Base-by-base conservation (phyloP, 2,329 filamentous ascomycete genomes). In the Fusarium multiceps region DNA sequence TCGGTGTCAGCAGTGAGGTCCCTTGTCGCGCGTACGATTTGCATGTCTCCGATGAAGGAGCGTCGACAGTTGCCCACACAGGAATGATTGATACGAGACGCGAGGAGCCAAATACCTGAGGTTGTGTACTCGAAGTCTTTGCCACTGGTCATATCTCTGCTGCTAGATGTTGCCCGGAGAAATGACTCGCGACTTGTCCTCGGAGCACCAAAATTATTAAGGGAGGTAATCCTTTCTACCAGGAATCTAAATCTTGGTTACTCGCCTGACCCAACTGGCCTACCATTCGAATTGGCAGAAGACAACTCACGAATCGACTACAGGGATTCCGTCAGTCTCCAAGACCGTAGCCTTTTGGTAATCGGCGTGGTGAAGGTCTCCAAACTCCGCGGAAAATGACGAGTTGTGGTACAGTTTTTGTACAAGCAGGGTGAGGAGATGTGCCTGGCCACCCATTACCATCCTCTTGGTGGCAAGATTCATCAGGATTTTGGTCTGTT, bases 41-140 rank as follows among this genome's bases (percentile, higher is more conserved):
- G 40, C 40, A 55, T 59, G 1, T 59, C 49, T 21, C 55, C 48
- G 6, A 59, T 59, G 12, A 59, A 59, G 18, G 55, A 59, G 14
- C 49, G 48, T 37, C n/a, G 49, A 43, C 55, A 59, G 28, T 59
- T 59, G 6, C 40, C 37, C 4, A 43, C 28, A n/a, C 48, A 59
- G 11, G 55, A 55, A 34, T 59, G 55, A 10, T 59, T 59, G 9
- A 59, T 59, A 28, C 40, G 49, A 9, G 55, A 59, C 14, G 49
- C 49, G 12, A 59, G 7, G 4, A 55, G 49, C 55, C 40, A 59
- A 14, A 59, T 45, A 2, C 49, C 55, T 3, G 48, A 55, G 21
- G 55, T 59, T 34, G n/a, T 23, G 18, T 55, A 1, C n/a, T 16
- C 18, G 14, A 8, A 21, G 11, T 7, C 5, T 13, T 55, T 20